phyloP scores from a whole-genome alignment of 805 yeast species.

The Saccharomycopsis sp. region DNA sequence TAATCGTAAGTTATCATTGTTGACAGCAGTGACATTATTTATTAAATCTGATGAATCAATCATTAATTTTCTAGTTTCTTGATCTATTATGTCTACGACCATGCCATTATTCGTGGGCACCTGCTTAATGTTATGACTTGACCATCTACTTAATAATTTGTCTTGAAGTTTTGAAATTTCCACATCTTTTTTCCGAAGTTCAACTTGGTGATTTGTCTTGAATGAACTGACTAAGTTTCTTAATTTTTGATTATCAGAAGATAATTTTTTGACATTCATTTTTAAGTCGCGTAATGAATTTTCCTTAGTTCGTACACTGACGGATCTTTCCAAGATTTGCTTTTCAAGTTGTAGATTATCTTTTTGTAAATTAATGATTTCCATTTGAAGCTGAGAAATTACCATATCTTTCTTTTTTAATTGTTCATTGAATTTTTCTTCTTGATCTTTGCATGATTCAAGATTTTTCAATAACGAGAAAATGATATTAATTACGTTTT shows the following conservation, averaged over 20 bases:
- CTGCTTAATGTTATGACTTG: background rate
- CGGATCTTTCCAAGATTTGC: background rate
- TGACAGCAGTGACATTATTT: conserved; percentile 11
- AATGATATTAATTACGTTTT: conserved; percentile 15
- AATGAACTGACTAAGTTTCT: conserved; percentile 3
- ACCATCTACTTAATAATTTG: conserved; percentile 9
- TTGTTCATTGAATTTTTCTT: conserved; percentile 1
- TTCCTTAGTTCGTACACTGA: background rate
- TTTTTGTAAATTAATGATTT: background rate
- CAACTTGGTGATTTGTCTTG: conserved; percentile 7
- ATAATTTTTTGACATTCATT: background rate
- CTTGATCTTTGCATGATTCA: conserved; percentile 10
- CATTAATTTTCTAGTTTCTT: conserved; percentile 17
- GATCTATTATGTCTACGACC: conserved; percentile 10
- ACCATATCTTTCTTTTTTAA: conserved; percentile 6
- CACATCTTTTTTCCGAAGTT: conserved; percentile 16
- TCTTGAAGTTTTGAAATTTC: conserved; percentile 17
- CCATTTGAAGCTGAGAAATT: background rate
- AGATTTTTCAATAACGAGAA: conserved; percentile 13
- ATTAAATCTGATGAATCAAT: conserved; percentile 18
- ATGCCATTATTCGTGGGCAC: no score
- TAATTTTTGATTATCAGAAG: background rate
- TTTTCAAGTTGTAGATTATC: background rate
- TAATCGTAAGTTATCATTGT: conserved; percentile 7
- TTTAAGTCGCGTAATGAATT: background rate